phyloP scores from a whole-genome alignment of 768 basidiomycete genomes.

The Boletus pseudopeckii region DNA sequence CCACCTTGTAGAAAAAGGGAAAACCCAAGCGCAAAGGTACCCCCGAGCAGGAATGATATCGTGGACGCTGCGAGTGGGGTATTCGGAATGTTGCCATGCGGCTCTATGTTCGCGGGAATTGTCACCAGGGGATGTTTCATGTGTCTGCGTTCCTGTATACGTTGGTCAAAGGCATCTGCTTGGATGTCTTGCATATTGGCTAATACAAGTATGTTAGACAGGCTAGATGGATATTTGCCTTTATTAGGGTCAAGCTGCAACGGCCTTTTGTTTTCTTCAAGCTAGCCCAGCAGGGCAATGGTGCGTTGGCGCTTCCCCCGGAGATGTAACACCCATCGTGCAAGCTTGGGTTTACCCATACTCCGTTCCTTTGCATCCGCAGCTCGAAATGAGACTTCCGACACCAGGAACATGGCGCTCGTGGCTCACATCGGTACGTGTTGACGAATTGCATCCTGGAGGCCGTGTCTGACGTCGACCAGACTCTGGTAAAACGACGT shows the following conservation, averaged over 20 bases:
- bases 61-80: constrained; percentile 76
- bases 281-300: constrained; percentile 16
- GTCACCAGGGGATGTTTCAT: constrained; percentile 49
- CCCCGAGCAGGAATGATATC: constrained; percentile 86
- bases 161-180: constrained; percentile 39
- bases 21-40: constrained; percentile 56
- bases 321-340: constrained; percentile 10
- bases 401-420: constrained; percentile 74
- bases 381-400: constrained; percentile 32
- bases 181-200: constrained; percentile 32
- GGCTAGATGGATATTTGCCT: constrained; percentile 4
- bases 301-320: constrained; percentile 7
- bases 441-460: neutral
- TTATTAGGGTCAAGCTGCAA: constrained; percentile 12
- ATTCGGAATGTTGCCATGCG: constrained; percentile 72
- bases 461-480: constrained; percentile 6
- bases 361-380: constrained; percentile 24
- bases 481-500: constrained; percentile 90
- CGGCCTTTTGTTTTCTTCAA: neutral
- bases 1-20: constrained; percentile 49
- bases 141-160: constrained; percentile 40
- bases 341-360: neutral
- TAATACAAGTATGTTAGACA: too few species aligned
- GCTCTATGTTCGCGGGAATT: constrained; percentile 39
- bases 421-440: constrained; percentile 83